Conservation (phyloP, 1,284 basidiomycete genomes). For the Coniferiporia weirii region DNA sequence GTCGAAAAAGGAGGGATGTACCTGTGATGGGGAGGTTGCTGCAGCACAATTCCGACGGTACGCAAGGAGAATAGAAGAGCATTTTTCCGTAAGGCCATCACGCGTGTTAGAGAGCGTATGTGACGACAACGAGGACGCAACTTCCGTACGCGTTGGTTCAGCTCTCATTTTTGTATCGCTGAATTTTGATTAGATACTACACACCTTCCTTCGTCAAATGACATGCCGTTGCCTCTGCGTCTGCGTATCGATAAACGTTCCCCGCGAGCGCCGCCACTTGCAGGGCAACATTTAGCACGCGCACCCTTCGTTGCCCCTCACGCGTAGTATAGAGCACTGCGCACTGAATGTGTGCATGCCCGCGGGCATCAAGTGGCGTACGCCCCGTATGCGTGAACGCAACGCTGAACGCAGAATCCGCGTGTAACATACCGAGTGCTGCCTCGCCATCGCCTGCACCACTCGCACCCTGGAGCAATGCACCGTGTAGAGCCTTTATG, state of each 20-base stretch:
- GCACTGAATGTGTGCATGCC: constrained; percentile 83
- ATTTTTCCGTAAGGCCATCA: constrained; percentile 81
- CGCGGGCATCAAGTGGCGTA: constrained; percentile 61
- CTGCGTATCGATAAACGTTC: constrained; percentile 90
- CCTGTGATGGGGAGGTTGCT: constrained; percentile 77
- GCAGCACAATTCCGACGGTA: constrained; percentile 92
- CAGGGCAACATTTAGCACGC: constrained; percentile 82
- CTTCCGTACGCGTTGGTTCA: constrained; percentile 33
- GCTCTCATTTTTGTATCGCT: background rate
- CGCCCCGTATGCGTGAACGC: constrained; percentile 45
- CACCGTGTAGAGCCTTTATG: constrained; percentile 71
- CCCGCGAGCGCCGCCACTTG: constrained; percentile 81
- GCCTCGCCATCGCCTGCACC: constrained; percentile 61
- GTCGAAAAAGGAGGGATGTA: constrained; percentile 30
- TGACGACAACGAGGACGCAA: constrained; percentile 59
- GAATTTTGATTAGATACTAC: constrained; percentile 20
- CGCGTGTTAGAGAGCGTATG: constrained; percentile 74
- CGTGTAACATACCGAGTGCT: constrained; percentile 76
- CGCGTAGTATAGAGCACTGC: constrained; percentile 86
- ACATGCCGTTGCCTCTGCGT: constrained; percentile 82
- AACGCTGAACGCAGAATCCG: constrained; percentile 76
- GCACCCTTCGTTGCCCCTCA: constrained; percentile 78
- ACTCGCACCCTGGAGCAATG: constrained; percentile 63
- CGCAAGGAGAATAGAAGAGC: constrained; percentile 78
- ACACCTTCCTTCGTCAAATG: constrained; percentile 78